phyloP scores from a whole-genome alignment of 768 basidiomycete species.

The Mycena pura region DNA sequence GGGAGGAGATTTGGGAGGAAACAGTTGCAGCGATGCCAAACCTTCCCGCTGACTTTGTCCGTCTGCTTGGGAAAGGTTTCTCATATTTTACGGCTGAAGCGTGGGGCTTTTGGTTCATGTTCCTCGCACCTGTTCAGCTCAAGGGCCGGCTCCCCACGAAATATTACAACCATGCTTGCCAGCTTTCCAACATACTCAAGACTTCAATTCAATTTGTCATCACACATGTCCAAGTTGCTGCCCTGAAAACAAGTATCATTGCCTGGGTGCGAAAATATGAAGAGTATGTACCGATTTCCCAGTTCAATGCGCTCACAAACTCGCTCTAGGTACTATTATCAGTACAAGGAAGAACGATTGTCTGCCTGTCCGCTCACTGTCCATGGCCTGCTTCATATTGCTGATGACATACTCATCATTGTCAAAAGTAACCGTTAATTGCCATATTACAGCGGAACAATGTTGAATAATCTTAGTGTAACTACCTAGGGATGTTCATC shows the following conservation, averaged over 20 bases:
- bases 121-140: conserved; percentile 44
- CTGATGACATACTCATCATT: conserved; percentile 29
- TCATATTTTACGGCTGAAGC: conserved; percentile 41
- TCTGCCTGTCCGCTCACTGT: conserved; percentile 26
- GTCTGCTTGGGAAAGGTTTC: conserved; percentile 34
- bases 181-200: background rate
- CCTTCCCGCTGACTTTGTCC: conserved; percentile 43
- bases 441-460: too few species aligned
- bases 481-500: too few species aligned
- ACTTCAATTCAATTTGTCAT: background rate
- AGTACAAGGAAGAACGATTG: conserved; percentile 27
- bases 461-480: too few species aligned
- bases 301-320: background rate
- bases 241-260: background rate
- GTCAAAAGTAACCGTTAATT: too few species aligned
- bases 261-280: background rate
- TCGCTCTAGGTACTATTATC: conserved; percentile 34
- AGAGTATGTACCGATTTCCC: background rate
- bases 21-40: conserved; percentile 31
- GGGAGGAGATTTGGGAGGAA: conserved; percentile 45
- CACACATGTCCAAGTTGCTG: background rate
- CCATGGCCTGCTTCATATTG: conserved; percentile 32
- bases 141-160: conserved; percentile 30
- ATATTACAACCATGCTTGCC: background rate
- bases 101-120: conserved; percentile 46